phyloP scores from a whole-genome alignment of 768 basidiomycete species.

The Multifurca ochricompacta region DNA sequence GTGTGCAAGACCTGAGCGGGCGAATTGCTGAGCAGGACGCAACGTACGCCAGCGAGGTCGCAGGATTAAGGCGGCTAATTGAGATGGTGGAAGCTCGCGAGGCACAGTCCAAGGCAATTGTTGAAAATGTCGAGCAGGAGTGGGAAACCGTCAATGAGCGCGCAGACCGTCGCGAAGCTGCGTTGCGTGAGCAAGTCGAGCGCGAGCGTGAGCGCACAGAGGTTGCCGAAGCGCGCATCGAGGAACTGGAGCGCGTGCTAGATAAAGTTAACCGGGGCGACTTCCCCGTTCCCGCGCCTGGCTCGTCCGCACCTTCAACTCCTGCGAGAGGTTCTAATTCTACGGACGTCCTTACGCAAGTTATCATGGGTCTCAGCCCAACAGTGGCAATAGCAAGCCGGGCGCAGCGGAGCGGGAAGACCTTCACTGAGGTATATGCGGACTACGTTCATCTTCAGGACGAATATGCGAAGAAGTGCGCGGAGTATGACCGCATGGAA shows the following conservation, averaged over 20 bases:
- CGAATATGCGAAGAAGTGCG: slow-evolving; percentile 65
- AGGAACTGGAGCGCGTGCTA: slow-evolving; percentile 66
- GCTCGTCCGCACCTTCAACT: slow-evolving; percentile 37
- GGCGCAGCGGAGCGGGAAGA: slow-evolving; percentile 75
- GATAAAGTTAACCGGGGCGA: slow-evolving; percentile 68
- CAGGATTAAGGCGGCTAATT: slow-evolving; percentile 65
- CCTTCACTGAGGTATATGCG: slow-evolving; percentile 90
- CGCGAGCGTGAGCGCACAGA: slow-evolving; percentile 63
- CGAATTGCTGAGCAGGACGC: slow-evolving; percentile 82
- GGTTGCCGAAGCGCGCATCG: slow-evolving; percentile 60
- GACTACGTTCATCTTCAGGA: slow-evolving; percentile 85
- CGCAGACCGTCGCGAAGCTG: slow-evolving; percentile 58
- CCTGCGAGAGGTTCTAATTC: slow-evolving; percentile 34
- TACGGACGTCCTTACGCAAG: slow-evolving; percentile 41
- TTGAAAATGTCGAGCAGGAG: slow-evolving; percentile 76
- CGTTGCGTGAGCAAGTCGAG: slow-evolving; percentile 62
- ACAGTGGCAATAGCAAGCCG: slow-evolving; percentile 81
- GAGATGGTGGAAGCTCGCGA: slow-evolving; percentile 84
- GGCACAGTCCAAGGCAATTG: slow-evolving; percentile 72
- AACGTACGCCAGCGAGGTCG: slow-evolving; percentile 70
- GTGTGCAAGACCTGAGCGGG: slow-evolving; percentile 66
- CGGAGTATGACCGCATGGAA: slow-evolving; percentile 82
- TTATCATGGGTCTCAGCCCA: slow-evolving; percentile 70
- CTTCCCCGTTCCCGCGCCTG: slow-evolving; percentile 47
- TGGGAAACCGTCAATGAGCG: slow-evolving; percentile 68